Conservation (phyloP, 129 eudicot species). For the Apium graveolens region DNA sequence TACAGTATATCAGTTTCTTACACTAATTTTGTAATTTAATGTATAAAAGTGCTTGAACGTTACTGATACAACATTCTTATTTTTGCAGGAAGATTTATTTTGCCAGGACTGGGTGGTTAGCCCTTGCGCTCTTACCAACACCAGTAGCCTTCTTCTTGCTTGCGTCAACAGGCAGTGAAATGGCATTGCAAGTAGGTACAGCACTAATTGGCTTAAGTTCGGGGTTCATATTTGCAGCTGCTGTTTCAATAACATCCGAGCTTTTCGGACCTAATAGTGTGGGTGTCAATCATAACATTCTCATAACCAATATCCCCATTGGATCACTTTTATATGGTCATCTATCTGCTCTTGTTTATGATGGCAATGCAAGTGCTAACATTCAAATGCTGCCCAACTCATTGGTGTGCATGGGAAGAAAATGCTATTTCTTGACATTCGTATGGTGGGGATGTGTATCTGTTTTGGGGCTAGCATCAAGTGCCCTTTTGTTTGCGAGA, state of each 20-base stretch:
- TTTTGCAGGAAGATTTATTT: constrained; percentile 60
- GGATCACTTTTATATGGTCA: constrained; percentile 73
- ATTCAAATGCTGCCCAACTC: constrained; percentile 12
- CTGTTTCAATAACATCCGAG: constrained; percentile 88
- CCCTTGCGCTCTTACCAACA: constrained; percentile 64
- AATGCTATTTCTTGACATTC: constrained; percentile 70
- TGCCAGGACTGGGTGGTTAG: constrained; percentile 89
- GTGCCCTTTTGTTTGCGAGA: constrained; percentile 55
- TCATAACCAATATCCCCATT: constrained; percentile 79
- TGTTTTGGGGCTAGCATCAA: constrained; percentile 48
- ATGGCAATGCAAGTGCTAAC: constrained; percentile 26
- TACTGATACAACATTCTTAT: background rate
- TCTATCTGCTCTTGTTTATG: constrained; percentile 70
- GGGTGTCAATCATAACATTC: constrained; percentile 88
- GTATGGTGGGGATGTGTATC: constrained; percentile 69
- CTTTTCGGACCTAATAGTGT: constrained; percentile 72
- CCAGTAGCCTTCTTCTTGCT: constrained; percentile 73
- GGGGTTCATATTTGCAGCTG: constrained; percentile 83
- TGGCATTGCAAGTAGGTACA: constrained; percentile 55
- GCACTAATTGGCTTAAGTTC: constrained; percentile 77
- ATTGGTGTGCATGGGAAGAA: constrained; percentile 67
- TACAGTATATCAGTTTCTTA: background rate
- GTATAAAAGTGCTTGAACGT: background rate
- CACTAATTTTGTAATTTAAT: background rate
- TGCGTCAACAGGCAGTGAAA: constrained; percentile 36